Evolutionary conservation across 495 filamentous ascomycete genomes (phyloP).

Genomic region (Trichoderma reesei): DNA sequence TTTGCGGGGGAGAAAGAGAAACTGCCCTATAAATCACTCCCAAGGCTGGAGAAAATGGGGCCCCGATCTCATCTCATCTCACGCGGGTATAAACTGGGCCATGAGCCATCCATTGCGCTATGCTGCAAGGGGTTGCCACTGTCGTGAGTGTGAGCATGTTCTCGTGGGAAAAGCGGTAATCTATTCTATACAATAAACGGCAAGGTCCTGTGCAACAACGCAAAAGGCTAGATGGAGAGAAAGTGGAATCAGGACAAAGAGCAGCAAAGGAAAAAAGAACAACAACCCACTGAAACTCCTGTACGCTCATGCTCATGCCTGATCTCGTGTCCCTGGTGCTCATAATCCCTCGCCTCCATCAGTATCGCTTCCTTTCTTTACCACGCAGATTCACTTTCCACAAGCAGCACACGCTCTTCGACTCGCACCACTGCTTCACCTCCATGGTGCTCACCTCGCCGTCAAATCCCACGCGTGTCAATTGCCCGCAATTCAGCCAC

Average conservation of each 20-base stretch:
- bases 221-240: neutral
- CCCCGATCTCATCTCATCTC: neutral
- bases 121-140: neutral
- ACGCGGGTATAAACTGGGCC: neutral
- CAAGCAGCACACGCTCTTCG: slow-evolving; percentile 65
- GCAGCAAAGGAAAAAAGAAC: neutral
- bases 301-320: neutral
- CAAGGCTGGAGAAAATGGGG: neutral
- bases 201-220: too few species aligned
- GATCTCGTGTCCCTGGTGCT: too few species aligned
- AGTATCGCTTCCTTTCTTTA: slow-evolving; percentile 40
- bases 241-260: neutral
- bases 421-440: slow-evolving; percentile 81
- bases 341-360: neutral
- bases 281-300: neutral
- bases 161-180: neutral
- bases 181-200: neutral
- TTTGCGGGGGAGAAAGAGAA: neutral
- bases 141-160: neutral
- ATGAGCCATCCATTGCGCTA: neutral
- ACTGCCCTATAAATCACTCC: neutral
- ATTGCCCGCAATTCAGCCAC: slow-evolving; percentile 70
- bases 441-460: slow-evolving; percentile 47
- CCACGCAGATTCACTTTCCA: slow-evolving; percentile 39
- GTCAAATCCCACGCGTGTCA: slow-evolving; percentile 52